Base-by-base conservation (phyloP, 441 rosid species). In the Adansonia rubrostipa region DNA sequence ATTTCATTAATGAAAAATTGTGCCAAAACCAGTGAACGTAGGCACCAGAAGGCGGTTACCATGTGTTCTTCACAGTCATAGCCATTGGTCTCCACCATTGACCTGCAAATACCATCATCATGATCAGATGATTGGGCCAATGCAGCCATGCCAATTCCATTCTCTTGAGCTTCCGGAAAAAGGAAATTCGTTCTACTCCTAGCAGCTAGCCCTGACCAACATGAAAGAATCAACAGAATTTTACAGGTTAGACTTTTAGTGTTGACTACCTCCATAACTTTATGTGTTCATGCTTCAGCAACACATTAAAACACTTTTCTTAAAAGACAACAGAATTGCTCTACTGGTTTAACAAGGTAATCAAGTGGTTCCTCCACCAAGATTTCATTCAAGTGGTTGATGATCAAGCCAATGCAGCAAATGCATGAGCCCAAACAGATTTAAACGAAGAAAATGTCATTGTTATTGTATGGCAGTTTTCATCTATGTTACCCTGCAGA, bases 11-110 rank as follows among this genome's bases (percentile, higher is more conserved):
- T 24, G 28, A 1, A 20, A 53, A 70, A 28, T 3, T 57, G 1
- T 11, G 61, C 3, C 19, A 48, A 57, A 6, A 24, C 28, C 53
- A 36, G 19, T 7, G 36, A 58, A 20, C 3, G 20, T 42, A 4
- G 40, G 65, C 14, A 15, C 36, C 8, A 9, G 5, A 19, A 45
- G 20, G 20, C 53, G 7, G 48, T 71, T 74, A 80, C 90, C 75
- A 14, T 73, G 57, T 88, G 90, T 81, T 87, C 92, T 86, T 86
- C 81, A 28, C 88, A 88, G 17, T 71, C 75, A 82, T 84, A 88
- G 86, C 70, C 69, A 61, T 70, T 77, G 58, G 80, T 77, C 84
- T 84, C 79, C 22, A 88, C 85, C 86, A 86, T 58, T 78, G 78
- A 80, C 33, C 53, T 83, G 82, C 89, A 89, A 64, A 85, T 76